phyloP scores from a whole-genome alignment of 169 alveolate genomes.

The Eimeria mitis region DNA sequence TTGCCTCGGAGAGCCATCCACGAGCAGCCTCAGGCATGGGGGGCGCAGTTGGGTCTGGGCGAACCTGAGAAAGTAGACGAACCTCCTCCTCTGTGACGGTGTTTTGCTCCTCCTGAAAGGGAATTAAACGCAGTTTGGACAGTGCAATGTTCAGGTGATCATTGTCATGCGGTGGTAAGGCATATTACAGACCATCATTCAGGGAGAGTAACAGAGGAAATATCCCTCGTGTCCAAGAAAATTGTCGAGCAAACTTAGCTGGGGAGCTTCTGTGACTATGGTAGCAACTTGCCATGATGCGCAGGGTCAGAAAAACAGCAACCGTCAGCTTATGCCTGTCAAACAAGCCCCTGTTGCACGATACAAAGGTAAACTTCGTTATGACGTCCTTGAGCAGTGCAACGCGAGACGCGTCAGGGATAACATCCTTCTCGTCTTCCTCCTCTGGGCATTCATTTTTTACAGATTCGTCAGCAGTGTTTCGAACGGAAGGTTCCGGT shows the following conservation, averaged over 20 bases:
- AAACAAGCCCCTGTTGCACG: slow-evolving; percentile 95
- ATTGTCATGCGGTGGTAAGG: neutral
- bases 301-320: slow-evolving; percentile 94
- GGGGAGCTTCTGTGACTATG: slow-evolving; percentile 71
- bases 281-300: slow-evolving; percentile 89
- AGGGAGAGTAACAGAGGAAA: neutral
- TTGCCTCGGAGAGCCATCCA: slow-evolving; percentile 91
- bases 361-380: slow-evolving; percentile 94
- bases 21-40: slow-evolving; percentile 93
- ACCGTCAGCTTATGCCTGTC: slow-evolving; percentile 97
- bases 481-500: slow-evolving; percentile 11
- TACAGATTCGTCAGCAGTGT: neutral
- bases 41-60: slow-evolving; percentile 93
- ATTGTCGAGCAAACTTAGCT: neutral
- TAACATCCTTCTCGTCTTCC: slow-evolving; percentile 38
- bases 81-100: slow-evolving; percentile 88
- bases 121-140: neutral
- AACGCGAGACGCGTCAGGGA: slow-evolving; percentile 85
- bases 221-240: neutral
- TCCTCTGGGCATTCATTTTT: neutral
- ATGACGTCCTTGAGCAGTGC: slow-evolving; percentile 92
- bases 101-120: slow-evolving; percentile 73
- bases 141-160: neutral
- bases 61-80: slow-evolving; percentile 92
- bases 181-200: neutral